These are phyloP conservation scores for Debaryomyces tyrocola DNA, from an alignment of 805 yeast genomes.

Conservation along the genomic window DNA sequence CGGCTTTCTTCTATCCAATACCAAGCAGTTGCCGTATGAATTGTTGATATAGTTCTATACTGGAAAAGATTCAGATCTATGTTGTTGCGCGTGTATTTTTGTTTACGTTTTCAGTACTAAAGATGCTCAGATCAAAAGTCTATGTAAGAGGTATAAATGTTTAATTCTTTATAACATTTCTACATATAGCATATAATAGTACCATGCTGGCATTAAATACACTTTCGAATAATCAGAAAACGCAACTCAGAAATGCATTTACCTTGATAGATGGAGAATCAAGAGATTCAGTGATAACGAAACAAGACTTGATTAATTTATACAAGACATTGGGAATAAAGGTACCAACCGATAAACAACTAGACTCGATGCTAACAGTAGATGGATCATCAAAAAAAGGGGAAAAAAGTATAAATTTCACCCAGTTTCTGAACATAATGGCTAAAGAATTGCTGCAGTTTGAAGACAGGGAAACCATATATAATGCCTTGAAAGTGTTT, in stretches of 20 bases:
- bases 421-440: constrained; percentile 65
- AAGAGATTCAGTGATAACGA: constrained; percentile 64
- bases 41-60: neutral
- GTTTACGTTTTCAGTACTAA: constrained; percentile 1
- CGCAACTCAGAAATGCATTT: constrained; percentile 71
- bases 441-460: constrained; percentile 53
- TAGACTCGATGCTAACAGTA: constrained; percentile 49
- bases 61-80: neutral
- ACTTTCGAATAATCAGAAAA: constrained; percentile 62
- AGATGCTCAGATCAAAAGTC: neutral
- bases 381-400: constrained; percentile 15
- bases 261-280: constrained; percentile 75
- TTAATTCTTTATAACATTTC: no score
- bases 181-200: neutral
- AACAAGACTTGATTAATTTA: constrained; percentile 54
- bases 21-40: neutral
- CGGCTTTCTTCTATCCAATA: no score
- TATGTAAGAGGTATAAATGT: no score
- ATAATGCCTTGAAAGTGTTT: constrained; percentile 61
- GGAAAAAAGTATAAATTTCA: constrained; percentile 52
- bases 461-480: constrained; percentile 50
- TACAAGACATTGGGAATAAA: constrained; percentile 54
- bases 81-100: neutral
- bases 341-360: constrained; percentile 40
- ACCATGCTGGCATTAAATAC: constrained; percentile 32